phyloP scores from a whole-genome alignment of 1,139 yeast genomes.

The Saccharomyces hybrid region DNA sequence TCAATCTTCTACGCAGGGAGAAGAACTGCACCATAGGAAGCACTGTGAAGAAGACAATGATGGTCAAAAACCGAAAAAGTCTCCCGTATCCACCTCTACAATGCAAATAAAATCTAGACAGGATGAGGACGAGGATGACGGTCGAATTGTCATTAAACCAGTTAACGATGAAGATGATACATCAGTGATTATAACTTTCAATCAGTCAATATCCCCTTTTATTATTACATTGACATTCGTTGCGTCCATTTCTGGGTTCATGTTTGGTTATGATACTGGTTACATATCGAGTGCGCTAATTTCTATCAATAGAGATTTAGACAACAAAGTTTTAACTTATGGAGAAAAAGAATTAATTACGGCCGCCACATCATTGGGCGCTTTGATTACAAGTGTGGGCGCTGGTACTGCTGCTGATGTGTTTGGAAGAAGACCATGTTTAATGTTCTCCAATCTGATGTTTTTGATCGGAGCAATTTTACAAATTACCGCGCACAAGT shows the following conservation, averaged over 20 bases:
- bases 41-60: not conserved
- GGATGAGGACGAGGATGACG: conserved; percentile 9
- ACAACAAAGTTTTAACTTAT: conserved; percentile 45
- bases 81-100: not conserved
- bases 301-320: conserved; percentile 69
- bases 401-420: conserved; percentile 79
- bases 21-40: not conserved
- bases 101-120: not conserved
- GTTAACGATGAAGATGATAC: conserved; percentile 39
- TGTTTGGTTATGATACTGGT: conserved; percentile 97
- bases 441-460: conserved; percentile 70
- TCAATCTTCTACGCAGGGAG: not conserved
- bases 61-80: not conserved
- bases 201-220: conserved; percentile 50
- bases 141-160: conserved; percentile 30
- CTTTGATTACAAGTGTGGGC: conserved; percentile 63
- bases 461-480: conserved; percentile 77
- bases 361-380: conserved; percentile 93
- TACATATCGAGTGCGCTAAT: conserved; percentile 90
- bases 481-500: conserved; percentile 70
- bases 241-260: conserved; percentile 86
- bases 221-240: conserved; percentile 66
- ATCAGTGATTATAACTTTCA: conserved; percentile 36
- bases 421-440: conserved; percentile 73
- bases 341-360: conserved; percentile 87